These are phyloP conservation scores for Diaporthe vaccinii DNA, from an alignment of 2,329 filamentous ascomycete species.

Conservation along the genomic window DNA sequence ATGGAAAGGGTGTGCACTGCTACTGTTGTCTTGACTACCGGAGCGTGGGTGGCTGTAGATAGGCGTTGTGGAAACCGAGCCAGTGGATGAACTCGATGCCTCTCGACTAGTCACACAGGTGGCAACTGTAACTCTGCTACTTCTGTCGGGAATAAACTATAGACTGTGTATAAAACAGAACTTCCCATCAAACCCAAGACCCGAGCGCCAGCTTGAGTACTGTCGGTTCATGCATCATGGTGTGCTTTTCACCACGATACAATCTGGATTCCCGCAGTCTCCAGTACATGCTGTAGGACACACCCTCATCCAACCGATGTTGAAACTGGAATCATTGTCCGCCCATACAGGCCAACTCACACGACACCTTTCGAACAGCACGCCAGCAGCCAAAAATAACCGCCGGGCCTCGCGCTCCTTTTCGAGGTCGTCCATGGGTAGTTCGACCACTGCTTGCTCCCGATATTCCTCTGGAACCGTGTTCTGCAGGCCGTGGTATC, in stretches of 20 bases:
- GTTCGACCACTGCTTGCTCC: rapidly evolving
- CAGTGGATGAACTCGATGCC: no score
- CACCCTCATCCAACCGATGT: no score
- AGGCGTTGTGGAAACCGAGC: no score
- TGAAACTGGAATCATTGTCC: neutral
- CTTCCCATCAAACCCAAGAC: no score
- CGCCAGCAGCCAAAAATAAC: neutral
- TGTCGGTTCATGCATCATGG: no score
- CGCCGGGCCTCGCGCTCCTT: neutral
- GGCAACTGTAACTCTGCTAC: neutral
- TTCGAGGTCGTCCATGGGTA: no score
- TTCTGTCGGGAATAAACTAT: neutral
- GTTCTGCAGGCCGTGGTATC: neutral
- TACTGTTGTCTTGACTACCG: no score
- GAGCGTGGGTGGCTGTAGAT: no score
- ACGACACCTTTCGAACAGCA: neutral
- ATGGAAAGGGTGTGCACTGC: no score
- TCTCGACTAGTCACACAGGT: neutral
- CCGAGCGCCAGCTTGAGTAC: no score
- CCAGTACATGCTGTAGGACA: neutral
- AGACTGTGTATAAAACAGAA: no score
- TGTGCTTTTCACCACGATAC: neutral
- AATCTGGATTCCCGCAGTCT: neutral
- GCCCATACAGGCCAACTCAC: neutral
- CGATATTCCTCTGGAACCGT: neutral